Percentiles rank a stretch among this genome's conserved stretches.
Evolutionary conservation across 2,329 filamentous ascomycete species (phyloP).

Genomic region (Torrubiella hemipterigena): DNA sequence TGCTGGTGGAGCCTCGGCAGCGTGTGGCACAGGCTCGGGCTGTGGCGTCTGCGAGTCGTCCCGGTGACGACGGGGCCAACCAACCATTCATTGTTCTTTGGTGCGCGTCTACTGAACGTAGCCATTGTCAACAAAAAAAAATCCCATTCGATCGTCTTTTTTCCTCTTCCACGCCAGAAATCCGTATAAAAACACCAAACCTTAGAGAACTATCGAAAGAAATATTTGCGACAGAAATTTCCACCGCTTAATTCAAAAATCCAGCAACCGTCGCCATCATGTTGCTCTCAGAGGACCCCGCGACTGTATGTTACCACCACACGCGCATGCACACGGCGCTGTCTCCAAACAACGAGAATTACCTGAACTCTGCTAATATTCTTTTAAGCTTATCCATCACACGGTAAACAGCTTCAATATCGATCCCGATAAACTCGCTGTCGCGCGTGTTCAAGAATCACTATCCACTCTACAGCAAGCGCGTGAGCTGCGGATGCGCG

Average conservation of each 20-base stretch:
- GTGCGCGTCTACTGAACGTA: too few species aligned
- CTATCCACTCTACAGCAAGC: constrained; percentile 74
- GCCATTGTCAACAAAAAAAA: too few species aligned
- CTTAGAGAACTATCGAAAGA: not conserved
- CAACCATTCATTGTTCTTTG: too few species aligned
- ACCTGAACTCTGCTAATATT: not conserved
- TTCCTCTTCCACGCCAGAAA: too few species aligned
- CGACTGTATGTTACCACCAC: constrained; percentile 47
- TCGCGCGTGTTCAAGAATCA: constrained; percentile 74
- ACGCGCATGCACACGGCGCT: not conserved
- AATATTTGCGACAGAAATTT: too few species aligned
- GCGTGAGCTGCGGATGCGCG: constrained; percentile 64
- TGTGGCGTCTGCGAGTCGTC: too few species aligned
- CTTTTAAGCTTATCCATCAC: constrained; percentile 68
- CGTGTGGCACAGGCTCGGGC: too few species aligned
- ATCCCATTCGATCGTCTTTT: too few species aligned
- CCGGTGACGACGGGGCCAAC: too few species aligned
- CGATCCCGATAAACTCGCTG: constrained; percentile 70
- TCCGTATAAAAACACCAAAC: too few species aligned
- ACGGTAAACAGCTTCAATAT: constrained; percentile 95
- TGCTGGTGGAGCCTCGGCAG: constrained; percentile 1
- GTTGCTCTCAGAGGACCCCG: constrained; percentile 89
- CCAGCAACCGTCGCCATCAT: constrained; percentile 40
- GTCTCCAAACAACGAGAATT: constrained; percentile 1
- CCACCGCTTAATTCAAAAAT: not conserved